These are phyloP conservation scores for Andrographis paniculata DNA, from an alignment of 305 asterid species.

Conservation along the genomic window DNA sequence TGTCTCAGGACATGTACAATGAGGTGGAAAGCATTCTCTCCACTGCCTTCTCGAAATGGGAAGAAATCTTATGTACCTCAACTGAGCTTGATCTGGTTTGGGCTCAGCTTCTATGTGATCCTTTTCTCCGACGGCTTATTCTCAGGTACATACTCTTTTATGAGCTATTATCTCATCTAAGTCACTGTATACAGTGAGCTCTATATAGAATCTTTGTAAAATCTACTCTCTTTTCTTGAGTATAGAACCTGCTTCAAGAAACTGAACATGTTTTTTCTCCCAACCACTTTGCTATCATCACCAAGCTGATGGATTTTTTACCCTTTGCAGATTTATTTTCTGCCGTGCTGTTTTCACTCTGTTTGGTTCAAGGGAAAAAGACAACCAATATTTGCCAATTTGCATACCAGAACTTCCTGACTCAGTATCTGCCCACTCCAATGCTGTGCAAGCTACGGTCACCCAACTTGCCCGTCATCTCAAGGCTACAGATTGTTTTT, in stretches of 20 bases:
- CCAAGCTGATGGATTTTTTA: not conserved
- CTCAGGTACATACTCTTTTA: slow-evolving; percentile 51
- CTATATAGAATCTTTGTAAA: not conserved
- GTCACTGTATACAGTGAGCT: not conserved
- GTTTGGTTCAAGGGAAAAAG: slow-evolving; percentile 43
- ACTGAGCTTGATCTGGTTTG: slow-evolving; percentile 75
- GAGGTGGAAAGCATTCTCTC: slow-evolving; percentile 54
- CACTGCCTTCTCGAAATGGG: slow-evolving; percentile 84
- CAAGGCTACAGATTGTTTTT: slow-evolving; percentile 53
- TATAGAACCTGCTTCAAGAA: not conserved
- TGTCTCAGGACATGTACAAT: slow-evolving; percentile 47
- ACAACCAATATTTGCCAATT: slow-evolving; percentile 48
- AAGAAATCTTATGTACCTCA: slow-evolving; percentile 75
- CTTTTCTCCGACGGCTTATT: slow-evolving; percentile 77
- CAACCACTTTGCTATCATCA: too few relatives aligned
- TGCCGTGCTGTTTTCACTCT: slow-evolving; percentile 75
- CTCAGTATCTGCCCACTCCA: slow-evolving; percentile 21
- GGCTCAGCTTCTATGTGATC: slow-evolving; percentile 90
- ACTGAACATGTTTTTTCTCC: not conserved
- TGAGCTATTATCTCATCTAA: slow-evolving; percentile 2
- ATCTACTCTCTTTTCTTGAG: not conserved
- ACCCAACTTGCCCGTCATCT: slow-evolving; percentile 54
- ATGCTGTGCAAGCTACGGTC: slow-evolving; percentile 52
- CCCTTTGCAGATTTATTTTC: slow-evolving; percentile 78
- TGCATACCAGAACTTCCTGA: slow-evolving; percentile 83